Base-by-base conservation (phyloP, 108 stramenopile species). In the Fragilaria crotonensis region DNA sequence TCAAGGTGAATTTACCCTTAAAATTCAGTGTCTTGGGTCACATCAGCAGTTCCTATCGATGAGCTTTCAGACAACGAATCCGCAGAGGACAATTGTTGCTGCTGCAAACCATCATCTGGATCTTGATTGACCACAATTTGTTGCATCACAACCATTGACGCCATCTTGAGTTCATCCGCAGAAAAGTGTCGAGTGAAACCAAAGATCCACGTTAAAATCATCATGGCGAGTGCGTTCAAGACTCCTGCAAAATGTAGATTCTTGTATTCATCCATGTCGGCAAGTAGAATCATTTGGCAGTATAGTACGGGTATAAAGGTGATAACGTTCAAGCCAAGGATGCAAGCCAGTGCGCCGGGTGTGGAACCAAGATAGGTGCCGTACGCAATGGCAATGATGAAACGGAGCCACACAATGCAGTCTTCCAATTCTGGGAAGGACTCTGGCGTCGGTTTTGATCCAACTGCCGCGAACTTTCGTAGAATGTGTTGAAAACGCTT, bases 391-490 rank as follows among this genome's bases (percentile, higher is more conserved):
- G 76, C 84, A 17, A 89, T 31, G 7, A 66, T 36, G 62, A 68
- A 67, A n/a, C 83, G 77, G 19, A 76, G 22, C 81, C 82, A 89
- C 36, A 83, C 64, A 2, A 80, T 55, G 17, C 77, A 62, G 36
- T 69, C 62, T 9, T 68, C 66, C 29, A 89, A 66, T 70, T 89
- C 84, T 9, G 84, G 80, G 60, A 89, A 81, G 25, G 80, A 80
- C 31, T 75, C 71, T 48, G 58, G 52, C 18, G 77, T 76, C 21
- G 87, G 87, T 64, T 81, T 76, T 14, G 79, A 85, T 33, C 73
- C 68, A 18, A 64, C 27, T 1, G 79, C 49, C 17, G 68, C 7
- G 26, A 72, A 53, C 54, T 74, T 79, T 27, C 7, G 17, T 7
- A 78, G 4, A 11, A 70, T 45, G 20, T 19, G 17, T 19, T 21